Evolutionary conservation across 75 land plant species (phyloP), one percentile per base, ranked within the genome.

Genomic region (Sequoia sempervirens): DNA sequence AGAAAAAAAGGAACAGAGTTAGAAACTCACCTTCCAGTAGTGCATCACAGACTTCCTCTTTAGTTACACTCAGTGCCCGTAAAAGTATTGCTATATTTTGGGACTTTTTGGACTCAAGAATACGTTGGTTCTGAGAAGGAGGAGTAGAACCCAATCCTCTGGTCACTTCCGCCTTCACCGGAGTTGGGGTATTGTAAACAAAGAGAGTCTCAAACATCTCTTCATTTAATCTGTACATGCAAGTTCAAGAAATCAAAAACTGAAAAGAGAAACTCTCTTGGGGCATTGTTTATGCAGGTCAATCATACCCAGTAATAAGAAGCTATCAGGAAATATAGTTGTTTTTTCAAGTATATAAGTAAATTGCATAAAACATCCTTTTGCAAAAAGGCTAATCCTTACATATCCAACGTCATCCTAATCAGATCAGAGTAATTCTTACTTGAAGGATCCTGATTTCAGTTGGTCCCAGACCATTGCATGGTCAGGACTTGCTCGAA

Each of bases 391-490:
- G 80, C n/a, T 45, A 45, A 43, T 78, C 5, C 46, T 41, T 78
- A 26, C 12, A 26, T 26, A 12, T 23, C 14, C n/a, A 78, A 78
- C 52, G n/a, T 43, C 80, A 78, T 78, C 80, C 47, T 18, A 75
- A 18, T 40, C 38, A n/a, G 9, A 78, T 78, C 52, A 45, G 80
- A 78, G 10, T n/a, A 78, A 41, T 83, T 84, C 96, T 94, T 92
- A 98, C 99, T 92, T 90, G 86, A 98, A 96, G 40, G 98, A 96
- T 86, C 94, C 93, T 32, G 94, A 89, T 87, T 90, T 91, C 13
- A 98, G 79, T 73, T 92, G 95, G 85, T 98, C 99, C 99, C 99
- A 98, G 37, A 98, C 99, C 86, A 96, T 96, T 34, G 96, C 95
- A 37, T 91, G 89, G 68, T 97, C 95, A 8, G 97, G 92, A 80